Conservation (phyloP, 164 flowering plant genomes). For the Berberis thunbergii region DNA sequence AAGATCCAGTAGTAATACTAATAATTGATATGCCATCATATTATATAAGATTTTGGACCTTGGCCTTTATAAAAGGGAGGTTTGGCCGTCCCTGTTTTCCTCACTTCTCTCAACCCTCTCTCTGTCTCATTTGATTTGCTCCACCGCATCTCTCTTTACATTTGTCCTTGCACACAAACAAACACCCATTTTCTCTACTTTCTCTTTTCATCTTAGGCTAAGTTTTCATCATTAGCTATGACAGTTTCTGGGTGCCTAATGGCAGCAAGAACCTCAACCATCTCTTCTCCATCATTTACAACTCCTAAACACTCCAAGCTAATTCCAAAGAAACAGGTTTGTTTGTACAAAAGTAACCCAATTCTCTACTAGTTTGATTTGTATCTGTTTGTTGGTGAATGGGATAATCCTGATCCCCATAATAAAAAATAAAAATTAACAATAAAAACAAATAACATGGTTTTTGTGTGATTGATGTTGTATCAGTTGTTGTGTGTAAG, state of each 20-base stretch:
- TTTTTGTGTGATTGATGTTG: neutral
- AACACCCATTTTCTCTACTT: neutral
- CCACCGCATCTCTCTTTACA: neutral
- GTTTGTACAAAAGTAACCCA: neutral
- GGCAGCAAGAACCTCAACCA: neutral
- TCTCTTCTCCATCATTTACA: neutral
- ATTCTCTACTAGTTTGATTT: neutral
- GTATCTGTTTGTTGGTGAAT: neutral
- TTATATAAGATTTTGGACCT: no score
- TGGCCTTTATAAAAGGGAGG: no score
- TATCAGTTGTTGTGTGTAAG: slow-evolving; percentile 26
- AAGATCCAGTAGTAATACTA: no score
- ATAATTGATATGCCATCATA: no score
- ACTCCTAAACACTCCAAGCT: neutral
- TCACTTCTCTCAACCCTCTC: no score
- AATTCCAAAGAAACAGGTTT: neutral
- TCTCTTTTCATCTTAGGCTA: neutral
- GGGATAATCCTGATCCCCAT: neutral
- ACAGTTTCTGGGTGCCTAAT: neutral
- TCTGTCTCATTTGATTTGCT: no score
- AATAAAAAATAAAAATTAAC: neutral
- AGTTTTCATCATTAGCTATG: neutral
- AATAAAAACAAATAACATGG: neutral
- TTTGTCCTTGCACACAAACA: neutral
- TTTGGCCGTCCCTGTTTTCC: no score